Base-by-base conservation (phyloP, 345 rosid species). In the Streptanthus diversifolius region DNA sequence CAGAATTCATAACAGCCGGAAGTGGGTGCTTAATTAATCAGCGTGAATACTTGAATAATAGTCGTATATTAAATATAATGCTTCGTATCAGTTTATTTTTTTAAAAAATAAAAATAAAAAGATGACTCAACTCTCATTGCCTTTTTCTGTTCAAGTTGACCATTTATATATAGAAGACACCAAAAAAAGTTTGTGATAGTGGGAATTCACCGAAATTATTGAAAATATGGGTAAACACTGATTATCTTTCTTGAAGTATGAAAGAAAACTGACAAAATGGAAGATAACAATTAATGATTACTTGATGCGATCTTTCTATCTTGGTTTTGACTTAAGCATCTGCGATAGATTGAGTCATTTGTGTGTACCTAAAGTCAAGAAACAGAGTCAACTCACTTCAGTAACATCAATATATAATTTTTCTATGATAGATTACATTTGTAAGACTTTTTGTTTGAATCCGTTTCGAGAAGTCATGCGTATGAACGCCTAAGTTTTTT, bases 141-240 rank as follows among this genome's bases (percentile, higher is more conserved):
- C 62, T 45, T 67, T 70, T 57, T 52, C 76, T 77, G 80, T 77
- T 70, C 67, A 71, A 48, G 76, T 77, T 77, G 80, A 77, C 80
- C 37, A 53, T 21, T 62, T 53, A 53, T 43, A 32, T 43, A 44
- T 22, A 56, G 49, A 56, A 64, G 61, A 63, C 55, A 69, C 37
- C 37, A 45, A 7, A 41, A 48, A 61, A 39, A 18, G 51, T 53
- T 56, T n/a, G 61, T 70, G 80, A 70, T 70, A 64, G 80, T 77
- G 72, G 76, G 47, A 63, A 12, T 47, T 77, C 53, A 77, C 76
- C 44, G 54, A 47, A 37, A 70, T 56, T 56, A 57, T 63, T 55
- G 72, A 64, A 55, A 19, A 19, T 13, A 56, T 36, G 39, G 40
- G 63, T 33, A 68, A 75, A 41, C 37, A 67, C 30, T 76, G 24